Base-by-base conservation (phyloP, 805 yeast genomes). In the Zygoascus flipseniorum region DNA sequence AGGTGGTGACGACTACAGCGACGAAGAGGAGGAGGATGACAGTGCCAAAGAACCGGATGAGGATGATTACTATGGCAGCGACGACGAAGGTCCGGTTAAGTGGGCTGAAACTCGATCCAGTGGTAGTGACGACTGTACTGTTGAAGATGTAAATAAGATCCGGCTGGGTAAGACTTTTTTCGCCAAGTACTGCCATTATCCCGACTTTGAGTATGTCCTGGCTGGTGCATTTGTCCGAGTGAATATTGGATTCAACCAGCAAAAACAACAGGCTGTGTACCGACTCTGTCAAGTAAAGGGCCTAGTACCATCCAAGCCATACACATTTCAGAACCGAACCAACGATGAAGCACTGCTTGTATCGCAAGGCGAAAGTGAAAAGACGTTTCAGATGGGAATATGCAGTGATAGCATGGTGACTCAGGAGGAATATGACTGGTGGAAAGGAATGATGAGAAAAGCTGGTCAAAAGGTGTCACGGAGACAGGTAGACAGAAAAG, bases 211-310 rank as follows among this genome's bases (percentile, higher is more conserved):
- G 47, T 81, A 79, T 18, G 77, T 78, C 0, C 78, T 88, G 14
- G 74, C 78, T 18, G 95, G 88, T 19, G 82, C 95, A 49, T 88
- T 76, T 65, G 95, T 90, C 37, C 79, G 90, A 59, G 82, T 93
- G 52, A 89, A 88, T 65, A 79, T 93, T 53, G 96, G 97, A 9
- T 64, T 73, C 43, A 85, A 83, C 62, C 76, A 76, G 53, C 76
- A 81, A 46, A 78, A 82, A 11, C 80, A 84, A 31, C 73, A 75
- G 62, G 78, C 84, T 10, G 78, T 80, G 51, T 92, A 93, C 69
- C 78, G 97, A 62, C 78, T 92, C 80, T 95, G 92, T 48, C 84
- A 80, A 64, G 81, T 93, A 45, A 85, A 83, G 59, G 84, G 79
- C 52, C 79, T 86, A 8, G 78, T 77, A 26, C 69, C 57, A 35